Evolutionary conservation across 1,139 yeast species (phyloP).

Genomic region (Sugiyamaella japonica): DNA sequence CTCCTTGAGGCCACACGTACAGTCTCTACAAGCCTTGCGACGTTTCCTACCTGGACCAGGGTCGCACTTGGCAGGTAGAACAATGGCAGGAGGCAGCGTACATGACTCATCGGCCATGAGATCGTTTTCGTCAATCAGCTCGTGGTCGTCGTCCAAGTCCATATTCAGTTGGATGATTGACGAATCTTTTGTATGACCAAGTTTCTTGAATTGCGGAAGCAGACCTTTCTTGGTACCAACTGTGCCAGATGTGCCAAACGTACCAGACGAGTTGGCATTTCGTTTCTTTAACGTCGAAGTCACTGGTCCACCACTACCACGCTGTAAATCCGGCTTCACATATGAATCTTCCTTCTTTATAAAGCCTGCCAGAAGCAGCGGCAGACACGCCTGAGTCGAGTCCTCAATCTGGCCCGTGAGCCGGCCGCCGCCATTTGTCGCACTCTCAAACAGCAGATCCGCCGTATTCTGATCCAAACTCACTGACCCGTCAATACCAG

Average conservation of each 20-base stretch:
- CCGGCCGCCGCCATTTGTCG: slow-evolving; percentile 56
- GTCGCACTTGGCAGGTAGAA: slow-evolving; percentile 45
- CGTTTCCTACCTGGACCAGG: slow-evolving; percentile 53
- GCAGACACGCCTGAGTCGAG: slow-evolving; percentile 46
- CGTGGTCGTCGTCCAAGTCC: slow-evolving; percentile 49
- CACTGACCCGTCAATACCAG: slow-evolving; percentile 42
- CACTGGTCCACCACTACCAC: slow-evolving; percentile 38
- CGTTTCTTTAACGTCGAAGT: slow-evolving; percentile 21
- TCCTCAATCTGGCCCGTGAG: slow-evolving; percentile 54
- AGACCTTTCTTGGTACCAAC: neutral
- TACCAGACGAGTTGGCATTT: neutral
- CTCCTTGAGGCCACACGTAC: slow-evolving; percentile 95
- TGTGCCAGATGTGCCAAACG: too few relatives aligned
- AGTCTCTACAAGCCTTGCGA: slow-evolving; percentile 82
- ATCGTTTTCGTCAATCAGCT: slow-evolving; percentile 49
- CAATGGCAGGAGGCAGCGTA: slow-evolving; percentile 42
- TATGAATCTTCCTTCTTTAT: slow-evolving; percentile 46
- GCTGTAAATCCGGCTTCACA: slow-evolving; percentile 43
- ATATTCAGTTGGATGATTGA: slow-evolving; percentile 39
- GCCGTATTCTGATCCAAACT: slow-evolving; percentile 50
- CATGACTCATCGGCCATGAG: slow-evolving; percentile 46
- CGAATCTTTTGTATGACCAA: slow-evolving; percentile 8
- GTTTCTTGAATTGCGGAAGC: slow-evolving; percentile 29
- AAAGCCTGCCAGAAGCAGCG: slow-evolving; percentile 66
- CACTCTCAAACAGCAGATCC: slow-evolving; percentile 44